These are phyloP conservation scores for Chloridella minuta DNA, from an alignment of 352 stramenopile species.

Conservation along the genomic window DNA sequence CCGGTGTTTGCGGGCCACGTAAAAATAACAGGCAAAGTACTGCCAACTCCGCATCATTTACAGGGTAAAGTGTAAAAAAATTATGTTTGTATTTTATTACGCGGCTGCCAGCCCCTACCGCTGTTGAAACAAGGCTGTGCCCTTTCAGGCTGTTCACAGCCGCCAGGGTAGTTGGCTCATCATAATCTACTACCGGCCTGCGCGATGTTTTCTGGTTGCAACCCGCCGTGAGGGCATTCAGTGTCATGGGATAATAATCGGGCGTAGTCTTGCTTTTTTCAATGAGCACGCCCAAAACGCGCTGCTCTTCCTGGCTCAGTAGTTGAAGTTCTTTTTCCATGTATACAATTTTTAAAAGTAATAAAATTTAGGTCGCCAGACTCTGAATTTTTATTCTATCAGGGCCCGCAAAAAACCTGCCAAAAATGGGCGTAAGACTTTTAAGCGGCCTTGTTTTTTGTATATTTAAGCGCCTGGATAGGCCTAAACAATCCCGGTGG, in stretches of 20 bases:
- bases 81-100: background rate
- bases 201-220: background rate
- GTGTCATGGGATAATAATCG: background rate
- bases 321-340: background rate
- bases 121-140: background rate
- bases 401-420: no score
- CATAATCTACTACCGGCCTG: background rate
- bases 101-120: background rate
- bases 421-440: no score
- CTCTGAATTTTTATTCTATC: no score
- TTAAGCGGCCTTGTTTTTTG: no score
- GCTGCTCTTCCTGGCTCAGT: background rate
- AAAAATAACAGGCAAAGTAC: background rate
- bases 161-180: background rate
- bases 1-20: background rate
- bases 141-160: background rate
- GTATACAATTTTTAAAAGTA: no score
- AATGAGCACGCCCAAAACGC: background rate
- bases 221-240: background rate
- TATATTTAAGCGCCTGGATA: no score
- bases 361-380: no score
- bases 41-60: background rate
- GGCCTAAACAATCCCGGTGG: no score
- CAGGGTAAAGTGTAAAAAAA: background rate
- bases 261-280: background rate